Conservation (phyloP, 306 rosid species). For the Cicer yamashitae region DNA sequence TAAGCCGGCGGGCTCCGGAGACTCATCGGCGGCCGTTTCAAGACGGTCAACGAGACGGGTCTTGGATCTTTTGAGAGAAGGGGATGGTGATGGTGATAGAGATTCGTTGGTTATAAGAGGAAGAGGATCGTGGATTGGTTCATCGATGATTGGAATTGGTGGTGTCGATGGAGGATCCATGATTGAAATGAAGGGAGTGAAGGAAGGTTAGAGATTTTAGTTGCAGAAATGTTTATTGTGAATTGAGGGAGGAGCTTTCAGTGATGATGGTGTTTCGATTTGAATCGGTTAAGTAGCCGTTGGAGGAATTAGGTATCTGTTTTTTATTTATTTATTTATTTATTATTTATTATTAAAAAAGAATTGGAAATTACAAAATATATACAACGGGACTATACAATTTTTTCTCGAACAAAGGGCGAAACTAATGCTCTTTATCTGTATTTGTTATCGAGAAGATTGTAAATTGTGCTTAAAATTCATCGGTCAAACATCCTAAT, state of each 20-base stretch:
- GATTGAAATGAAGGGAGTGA: not conserved
- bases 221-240: not conserved
- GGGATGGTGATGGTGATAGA: slow-evolving; percentile 61
- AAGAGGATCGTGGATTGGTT: slow-evolving; percentile 42
- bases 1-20: slow-evolving; percentile 45
- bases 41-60: slow-evolving; percentile 64
- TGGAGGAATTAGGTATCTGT: not conserved
- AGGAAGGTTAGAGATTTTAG: not conserved
- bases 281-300: slow-evolving; percentile 23
- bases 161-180: slow-evolving; percentile 65
- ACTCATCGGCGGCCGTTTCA: slow-evolving; percentile 59
- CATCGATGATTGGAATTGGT: slow-evolving; percentile 25
- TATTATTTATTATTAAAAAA: no score
- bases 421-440: no score
- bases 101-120: slow-evolving; percentile 48
- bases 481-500: no score
- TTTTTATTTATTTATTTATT: no score
- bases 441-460: no score
- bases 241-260: not conserved
- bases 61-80: slow-evolving; percentile 61
- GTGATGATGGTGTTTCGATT: not conserved
- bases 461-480: no score
- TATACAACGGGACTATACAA: no score
- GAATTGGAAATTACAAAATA: no score
- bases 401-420: no score